Base-by-base conservation (phyloP, 73 alveolate genomes). In the Paramecium octaurelia region DNA sequence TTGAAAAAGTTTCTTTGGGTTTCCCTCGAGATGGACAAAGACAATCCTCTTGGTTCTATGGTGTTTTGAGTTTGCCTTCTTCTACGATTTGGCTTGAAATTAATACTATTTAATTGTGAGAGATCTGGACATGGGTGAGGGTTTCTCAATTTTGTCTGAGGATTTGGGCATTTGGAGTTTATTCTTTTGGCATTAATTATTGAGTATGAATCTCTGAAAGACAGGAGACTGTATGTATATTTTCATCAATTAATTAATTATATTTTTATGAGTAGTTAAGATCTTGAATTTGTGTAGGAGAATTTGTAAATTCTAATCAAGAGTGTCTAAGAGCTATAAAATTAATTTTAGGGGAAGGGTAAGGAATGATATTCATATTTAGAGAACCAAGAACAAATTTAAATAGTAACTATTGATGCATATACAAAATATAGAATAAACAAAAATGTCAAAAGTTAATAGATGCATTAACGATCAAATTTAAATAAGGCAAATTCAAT, bases 181-280 rank as follows among this genome's bases (percentile, higher is more conserved):
- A 31, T 64, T 64, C 48, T 14, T 64, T 64, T 64, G 12, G 8
- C 12, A 7, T n/a, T 64, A 64, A 42, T 73, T 73, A 73, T 73
- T 73, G 59, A 73, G 12, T 73, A 73, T 40, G 16, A 73, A 36
- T 73, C 40, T 73, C 20, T 73, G 50, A 40, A 73, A 73, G n/a
- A 73, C 34, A 73, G 60, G 60, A 8, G 64, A 35, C 24, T 73
- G 27, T 36, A 73, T 73, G 21, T 73, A 73, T 12, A 73, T 73
- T 73, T 73, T 73, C 87, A 73, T 73, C 46, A 68, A 31, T 68
- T 12, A 68, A 68, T 68, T 54, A 54, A 54, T 35, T 40, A 64
- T 87, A 58, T 87, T 23, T 36, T 68, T 38, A 58, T 60, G 86
- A 58, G 71, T 60, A 87, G 84, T 64, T 64, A 64, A 64, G 84